Conservation (phyloP, 2,329 filamentous ascomycete species). For the Diaporthe eres region DNA sequence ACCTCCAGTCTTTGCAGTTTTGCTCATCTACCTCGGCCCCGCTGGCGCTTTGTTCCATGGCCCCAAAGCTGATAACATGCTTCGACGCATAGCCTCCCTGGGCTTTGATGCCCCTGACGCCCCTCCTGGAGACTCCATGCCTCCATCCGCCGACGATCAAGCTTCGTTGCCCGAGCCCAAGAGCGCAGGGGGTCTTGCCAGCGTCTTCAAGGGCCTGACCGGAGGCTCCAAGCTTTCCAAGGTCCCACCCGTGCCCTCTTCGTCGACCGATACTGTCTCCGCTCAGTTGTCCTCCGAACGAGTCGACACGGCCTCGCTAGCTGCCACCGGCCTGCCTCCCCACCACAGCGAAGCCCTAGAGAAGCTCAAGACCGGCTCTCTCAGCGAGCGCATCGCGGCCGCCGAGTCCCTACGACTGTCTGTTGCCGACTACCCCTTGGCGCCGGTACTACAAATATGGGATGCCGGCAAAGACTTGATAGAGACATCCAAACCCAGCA, state of each 20-base stretch:
- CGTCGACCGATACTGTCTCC: slow-evolving; percentile 50
- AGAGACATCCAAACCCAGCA: slow-evolving; percentile 65
- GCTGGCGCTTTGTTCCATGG: slow-evolving; percentile 35
- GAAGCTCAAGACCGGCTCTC: slow-evolving; percentile 65
- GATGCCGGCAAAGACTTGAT: slow-evolving; percentile 76
- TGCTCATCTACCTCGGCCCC: slow-evolving; percentile 14
- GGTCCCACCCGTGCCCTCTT: slow-evolving; percentile 60
- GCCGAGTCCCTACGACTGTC: slow-evolving; percentile 70
- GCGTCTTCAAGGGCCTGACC: slow-evolving; percentile 72
- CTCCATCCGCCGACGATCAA: slow-evolving; percentile 65
- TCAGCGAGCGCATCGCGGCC: slow-evolving; percentile 69
- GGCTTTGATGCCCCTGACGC: slow-evolving; percentile 58
- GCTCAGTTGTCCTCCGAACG: slow-evolving; percentile 60
- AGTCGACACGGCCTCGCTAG: slow-evolving; percentile 55
- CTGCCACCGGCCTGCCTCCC: slow-evolving; percentile 60
- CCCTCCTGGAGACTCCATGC: slow-evolving; percentile 64
- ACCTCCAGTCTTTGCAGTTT: slow-evolving; percentile 28
- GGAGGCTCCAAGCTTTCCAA: slow-evolving; percentile 69
- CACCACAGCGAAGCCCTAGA: slow-evolving; percentile 69
- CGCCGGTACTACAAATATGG: slow-evolving; percentile 74
- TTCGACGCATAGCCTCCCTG: slow-evolving; percentile 59
- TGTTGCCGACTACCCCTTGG: slow-evolving; percentile 71
- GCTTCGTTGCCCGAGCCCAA: slow-evolving; percentile 68
- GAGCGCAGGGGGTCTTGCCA: slow-evolving; percentile 69
- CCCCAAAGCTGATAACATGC: slow-evolving; percentile 55